A percentile compares a stretch with the other conserved stretches of the same genome.
Conservation (phyloP, 345 rosid species). For the Rhodomyrtus tomentosa region DNA sequence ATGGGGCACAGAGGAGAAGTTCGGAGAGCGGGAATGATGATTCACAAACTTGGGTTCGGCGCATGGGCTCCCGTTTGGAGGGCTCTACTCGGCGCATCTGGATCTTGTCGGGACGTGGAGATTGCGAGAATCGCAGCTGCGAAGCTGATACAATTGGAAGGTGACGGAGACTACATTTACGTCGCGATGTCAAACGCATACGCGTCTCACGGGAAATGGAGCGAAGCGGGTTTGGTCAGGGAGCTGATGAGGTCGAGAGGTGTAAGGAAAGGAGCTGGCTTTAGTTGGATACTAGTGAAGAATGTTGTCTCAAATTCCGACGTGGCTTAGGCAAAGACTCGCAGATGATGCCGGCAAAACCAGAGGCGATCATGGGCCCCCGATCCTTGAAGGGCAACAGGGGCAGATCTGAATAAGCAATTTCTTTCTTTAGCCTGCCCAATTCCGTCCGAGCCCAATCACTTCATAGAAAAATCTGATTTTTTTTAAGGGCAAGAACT, state of each 20-base stretch:
- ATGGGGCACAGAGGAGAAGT: constrained; percentile 50
- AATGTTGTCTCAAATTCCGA: neutral
- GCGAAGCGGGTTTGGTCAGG: constrained; percentile 35
- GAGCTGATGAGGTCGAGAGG: constrained; percentile 51
- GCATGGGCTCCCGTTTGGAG: constrained; percentile 43
- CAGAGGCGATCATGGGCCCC: neutral
- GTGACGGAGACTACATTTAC: constrained; percentile 50
- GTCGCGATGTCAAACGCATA: constrained; percentile 51
- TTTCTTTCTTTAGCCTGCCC: neutral
- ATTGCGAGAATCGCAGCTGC: constrained; percentile 38
- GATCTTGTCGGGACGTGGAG: constrained; percentile 32
- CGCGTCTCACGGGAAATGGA: constrained; percentile 54
- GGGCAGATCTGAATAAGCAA: neutral
- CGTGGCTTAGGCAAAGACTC: neutral
- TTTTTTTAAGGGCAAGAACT: neutral
- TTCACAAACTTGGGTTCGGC: constrained; percentile 35
- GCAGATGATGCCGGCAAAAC: neutral
- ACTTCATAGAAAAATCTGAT: neutral
- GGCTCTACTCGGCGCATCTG: constrained; percentile 60
- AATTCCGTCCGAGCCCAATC: neutral
- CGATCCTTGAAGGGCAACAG: neutral
- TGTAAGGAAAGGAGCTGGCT: constrained; percentile 46
- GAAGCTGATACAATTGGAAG: constrained; percentile 34
- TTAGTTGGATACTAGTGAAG: constrained; percentile 45
- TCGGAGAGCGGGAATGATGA: constrained; percentile 25